Conservation (phyloP, 176 grass and related monocot genomes). For the Triticum timopheevii region DNA sequence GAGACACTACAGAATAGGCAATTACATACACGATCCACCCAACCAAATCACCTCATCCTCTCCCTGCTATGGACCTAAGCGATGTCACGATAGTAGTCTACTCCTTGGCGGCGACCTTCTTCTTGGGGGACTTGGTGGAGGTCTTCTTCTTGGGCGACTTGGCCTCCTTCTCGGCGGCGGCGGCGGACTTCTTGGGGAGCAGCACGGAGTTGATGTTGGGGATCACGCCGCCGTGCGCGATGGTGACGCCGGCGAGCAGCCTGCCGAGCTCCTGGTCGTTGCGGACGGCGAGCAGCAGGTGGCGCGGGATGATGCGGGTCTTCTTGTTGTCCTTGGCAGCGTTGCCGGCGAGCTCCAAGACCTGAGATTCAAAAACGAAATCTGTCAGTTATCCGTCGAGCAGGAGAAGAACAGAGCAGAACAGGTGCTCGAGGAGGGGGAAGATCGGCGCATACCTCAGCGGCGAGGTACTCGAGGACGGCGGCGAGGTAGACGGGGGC, state of each 20-base stretch:
- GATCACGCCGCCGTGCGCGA: neutral
- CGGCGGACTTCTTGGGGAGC: neutral
- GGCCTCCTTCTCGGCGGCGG: neutral
- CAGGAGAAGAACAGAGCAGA: neutral
- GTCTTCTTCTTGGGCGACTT: neutral
- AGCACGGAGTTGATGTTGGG: neutral
- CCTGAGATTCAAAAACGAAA: neutral
- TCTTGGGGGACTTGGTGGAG: neutral
- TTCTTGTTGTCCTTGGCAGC: neutral
- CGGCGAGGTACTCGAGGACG: slow-evolving; percentile 45
- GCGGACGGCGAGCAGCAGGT: neutral
- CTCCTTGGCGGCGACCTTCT: neutral
- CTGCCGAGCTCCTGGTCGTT: neutral
- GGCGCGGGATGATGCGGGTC: neutral
- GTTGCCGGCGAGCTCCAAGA: neutral
- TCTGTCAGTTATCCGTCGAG: neutral
- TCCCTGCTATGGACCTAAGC: neutral
- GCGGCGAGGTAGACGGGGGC: slow-evolving; percentile 44
- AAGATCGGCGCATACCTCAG: neutral
- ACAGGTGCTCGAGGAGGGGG: too few species aligned
- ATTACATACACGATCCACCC: neutral
- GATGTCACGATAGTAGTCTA: neutral
- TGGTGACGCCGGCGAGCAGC: neutral
- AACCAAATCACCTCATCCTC: neutral
- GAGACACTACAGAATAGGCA: neutral